Evolutionary conservation across 768 basidiomycete genomes (phyloP).

Genomic region (Phylloporus rhodoxanthus): DNA sequence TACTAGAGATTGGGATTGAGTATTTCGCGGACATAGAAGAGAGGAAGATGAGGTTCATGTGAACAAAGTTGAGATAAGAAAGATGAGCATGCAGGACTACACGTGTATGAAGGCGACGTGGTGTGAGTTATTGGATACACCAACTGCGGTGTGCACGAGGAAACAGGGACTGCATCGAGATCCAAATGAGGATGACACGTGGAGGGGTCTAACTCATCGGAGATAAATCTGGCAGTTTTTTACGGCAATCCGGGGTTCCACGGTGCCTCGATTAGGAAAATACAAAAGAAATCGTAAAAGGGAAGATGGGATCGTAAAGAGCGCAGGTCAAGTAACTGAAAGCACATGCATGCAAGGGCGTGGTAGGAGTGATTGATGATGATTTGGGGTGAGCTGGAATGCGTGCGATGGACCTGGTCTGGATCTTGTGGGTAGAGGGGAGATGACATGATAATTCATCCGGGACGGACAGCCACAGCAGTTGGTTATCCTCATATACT

Average conservation of each 20-base stretch:
- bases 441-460: conserved; percentile 6
- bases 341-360: conserved; percentile 17
- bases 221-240: conserved; percentile 23
- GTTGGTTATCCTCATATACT: conserved; percentile 15
- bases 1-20: conserved; percentile 19
- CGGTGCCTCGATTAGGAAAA: conserved; percentile 17
- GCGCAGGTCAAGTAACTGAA: neutral
- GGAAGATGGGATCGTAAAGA: conserved; percentile 9
- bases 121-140: conserved; percentile 2
- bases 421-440: conserved; percentile 26
- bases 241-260: conserved; percentile 30
- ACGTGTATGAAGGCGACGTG: conserved; percentile 21
- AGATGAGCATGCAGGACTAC: conserved; percentile 12
- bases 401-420: conserved; percentile 15
- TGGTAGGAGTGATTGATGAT: conserved; percentile 17
- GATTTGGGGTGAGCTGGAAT: conserved; percentile 20
- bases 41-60: conserved; percentile 9
- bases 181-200: conserved; percentile 21
- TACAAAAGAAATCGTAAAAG: conserved; percentile 11
- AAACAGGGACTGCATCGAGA: conserved; percentile 14
- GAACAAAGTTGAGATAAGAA: conserved; percentile 15
- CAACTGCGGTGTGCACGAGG: conserved; percentile 21
- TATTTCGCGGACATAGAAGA: neutral
- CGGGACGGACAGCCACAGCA: conserved; percentile 19
- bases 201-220: conserved; percentile 15